These are phyloP conservation scores for Suaeda aralocaspica DNA, from an alignment of 148 eudicot species.

Conservation along the genomic window DNA sequence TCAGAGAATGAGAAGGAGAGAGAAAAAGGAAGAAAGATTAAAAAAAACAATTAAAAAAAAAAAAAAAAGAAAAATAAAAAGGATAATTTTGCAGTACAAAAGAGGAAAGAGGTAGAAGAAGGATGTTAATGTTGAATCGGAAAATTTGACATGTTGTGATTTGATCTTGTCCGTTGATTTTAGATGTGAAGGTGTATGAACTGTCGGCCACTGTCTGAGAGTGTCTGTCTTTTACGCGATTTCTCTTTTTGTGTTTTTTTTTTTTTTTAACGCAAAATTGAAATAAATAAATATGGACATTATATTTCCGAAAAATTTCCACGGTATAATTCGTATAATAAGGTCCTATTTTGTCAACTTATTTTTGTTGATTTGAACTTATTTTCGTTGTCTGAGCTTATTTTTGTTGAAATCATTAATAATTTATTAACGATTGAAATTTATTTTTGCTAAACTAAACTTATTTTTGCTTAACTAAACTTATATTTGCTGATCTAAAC, in stretches of 20 bases:
- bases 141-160: background rate
- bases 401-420: too few relatives aligned
- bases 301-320: too few relatives aligned
- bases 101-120: background rate
- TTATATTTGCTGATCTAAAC: too few relatives aligned
- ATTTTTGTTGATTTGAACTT: too few relatives aligned
- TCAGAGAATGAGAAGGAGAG: background rate
- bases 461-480: too few relatives aligned
- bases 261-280: too few relatives aligned
- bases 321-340: too few relatives aligned
- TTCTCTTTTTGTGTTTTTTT: background rate
- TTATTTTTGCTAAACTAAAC: too few relatives aligned
- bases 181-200: background rate
- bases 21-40: background rate
- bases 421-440: too few relatives aligned
- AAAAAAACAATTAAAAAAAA: background rate
- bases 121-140: background rate
- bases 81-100: background rate
- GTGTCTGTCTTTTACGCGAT: background rate
- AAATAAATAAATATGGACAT: too few relatives aligned
- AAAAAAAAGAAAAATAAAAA: slow-evolving; percentile 5
- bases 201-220: background rate
- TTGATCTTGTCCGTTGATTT: slow-evolving; percentile 26
- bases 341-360: too few relatives aligned
- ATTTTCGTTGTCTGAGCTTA: too few relatives aligned